Percentiles rank a stretch among this genome's conserved stretches.
Evolutionary conservation across 2,329 filamentous ascomycete species (phyloP).

Genomic region (Penicillium digitatum): DNA sequence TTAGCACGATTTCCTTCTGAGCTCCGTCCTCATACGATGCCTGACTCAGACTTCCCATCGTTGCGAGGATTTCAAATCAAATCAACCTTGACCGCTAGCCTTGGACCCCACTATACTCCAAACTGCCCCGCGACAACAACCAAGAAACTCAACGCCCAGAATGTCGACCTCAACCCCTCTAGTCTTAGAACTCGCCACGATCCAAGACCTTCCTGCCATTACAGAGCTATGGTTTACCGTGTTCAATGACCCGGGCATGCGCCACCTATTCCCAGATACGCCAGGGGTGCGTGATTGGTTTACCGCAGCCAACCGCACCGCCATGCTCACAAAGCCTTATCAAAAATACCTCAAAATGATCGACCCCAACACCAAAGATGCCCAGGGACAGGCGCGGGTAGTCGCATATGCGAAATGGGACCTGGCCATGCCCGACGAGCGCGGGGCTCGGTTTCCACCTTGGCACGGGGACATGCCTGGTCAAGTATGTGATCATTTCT

Average conservation of each 20-base stretch:
- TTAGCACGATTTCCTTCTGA: background rate
- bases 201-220: constrained; percentile 24
- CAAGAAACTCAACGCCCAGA: background rate
- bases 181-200: constrained; percentile 15
- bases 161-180: background rate
- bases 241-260: constrained; percentile 23
- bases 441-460: constrained; percentile 27
- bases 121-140: background rate
- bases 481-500: constrained; percentile 18
- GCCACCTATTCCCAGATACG: constrained; percentile 27
- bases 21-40: background rate
- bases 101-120: background rate
- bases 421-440: constrained; percentile 20
- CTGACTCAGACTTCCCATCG: background rate
- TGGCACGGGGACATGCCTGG: constrained; percentile 25
- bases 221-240: constrained; percentile 25
- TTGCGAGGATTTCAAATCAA: background rate
- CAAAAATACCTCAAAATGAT: constrained; percentile 29
- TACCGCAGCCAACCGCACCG: constrained; percentile 18
- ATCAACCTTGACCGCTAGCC: background rate
- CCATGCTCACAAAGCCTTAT: constrained; percentile 24
- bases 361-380: constrained; percentile 14
- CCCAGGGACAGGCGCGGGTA: constrained; percentile 14
- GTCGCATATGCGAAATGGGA: constrained; percentile 33
- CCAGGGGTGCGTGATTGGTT: constrained; percentile 28